Conservation (phyloP, 768 basidiomycete species). For the Kwoniella europaea region DNA sequence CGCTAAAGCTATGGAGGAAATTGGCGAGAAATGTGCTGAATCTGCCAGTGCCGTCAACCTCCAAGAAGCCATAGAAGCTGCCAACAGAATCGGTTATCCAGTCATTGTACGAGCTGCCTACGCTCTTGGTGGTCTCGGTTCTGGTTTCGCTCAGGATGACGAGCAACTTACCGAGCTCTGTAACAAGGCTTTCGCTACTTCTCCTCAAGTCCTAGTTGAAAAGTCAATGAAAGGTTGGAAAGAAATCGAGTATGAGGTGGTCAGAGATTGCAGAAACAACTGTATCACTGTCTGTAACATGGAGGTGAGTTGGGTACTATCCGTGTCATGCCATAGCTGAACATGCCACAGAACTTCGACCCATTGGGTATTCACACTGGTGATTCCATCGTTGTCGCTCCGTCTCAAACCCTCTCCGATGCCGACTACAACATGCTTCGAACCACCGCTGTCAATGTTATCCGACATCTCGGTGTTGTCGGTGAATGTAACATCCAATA, state of each 20-base stretch:
- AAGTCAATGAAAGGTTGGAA: conserved; percentile 99
- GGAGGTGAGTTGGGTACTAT: conserved; percentile 72
- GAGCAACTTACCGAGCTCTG: conserved; percentile 85
- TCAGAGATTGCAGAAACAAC: conserved; percentile 95
- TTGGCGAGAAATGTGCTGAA: conserved; percentile 93
- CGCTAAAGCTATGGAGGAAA: conserved; percentile 89
- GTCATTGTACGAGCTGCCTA: conserved; percentile 97
- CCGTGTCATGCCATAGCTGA: neutral
- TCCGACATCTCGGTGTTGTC: conserved; percentile 95
- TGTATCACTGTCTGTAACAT: conserved; percentile 99
- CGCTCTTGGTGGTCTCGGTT: conserved; percentile 92
- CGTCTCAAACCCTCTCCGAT: conserved; percentile 97
- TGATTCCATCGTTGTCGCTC: conserved; percentile 97
- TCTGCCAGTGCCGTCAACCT: conserved; percentile 82
- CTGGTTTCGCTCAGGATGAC: conserved; percentile 95
- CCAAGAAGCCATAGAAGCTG: conserved; percentile 83
- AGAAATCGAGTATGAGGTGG: conserved; percentile 99
- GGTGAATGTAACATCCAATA: conserved; percentile 99
- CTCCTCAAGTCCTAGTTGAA: conserved; percentile 97
- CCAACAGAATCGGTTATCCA: conserved; percentile 84
- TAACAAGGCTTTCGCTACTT: conserved; percentile 93
- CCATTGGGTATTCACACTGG: conserved; percentile 98
- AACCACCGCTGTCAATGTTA: conserved; percentile 96
- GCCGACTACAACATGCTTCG: conserved; percentile 99
- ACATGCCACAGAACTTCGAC: conserved; percentile 84